These are phyloP conservation scores for Alternaria tenuissima DNA, from an alignment of 2,329 filamentous ascomycete genomes.

Conservation along the genomic window DNA sequence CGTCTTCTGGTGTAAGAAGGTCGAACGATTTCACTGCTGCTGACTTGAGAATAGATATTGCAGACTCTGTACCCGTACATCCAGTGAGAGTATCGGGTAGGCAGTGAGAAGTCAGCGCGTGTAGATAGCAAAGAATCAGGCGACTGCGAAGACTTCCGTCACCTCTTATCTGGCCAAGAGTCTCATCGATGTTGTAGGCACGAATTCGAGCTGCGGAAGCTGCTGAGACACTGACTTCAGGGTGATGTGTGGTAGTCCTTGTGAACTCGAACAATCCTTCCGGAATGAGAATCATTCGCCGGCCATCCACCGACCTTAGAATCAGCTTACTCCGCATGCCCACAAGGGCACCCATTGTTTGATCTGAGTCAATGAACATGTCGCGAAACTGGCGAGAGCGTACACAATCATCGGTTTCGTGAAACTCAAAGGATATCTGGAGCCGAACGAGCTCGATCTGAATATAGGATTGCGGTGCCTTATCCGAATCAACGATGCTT, in stretches of 20 bases:
- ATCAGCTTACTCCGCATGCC: slow-evolving; percentile 39
- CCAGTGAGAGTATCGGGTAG: slow-evolving; percentile 60
- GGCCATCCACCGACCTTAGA: slow-evolving; percentile 15
- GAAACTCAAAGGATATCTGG: slow-evolving; percentile 22
- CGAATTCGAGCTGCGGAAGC: slow-evolving; percentile 44
- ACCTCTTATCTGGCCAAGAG: slow-evolving; percentile 61
- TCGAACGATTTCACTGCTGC: slow-evolving; percentile 61
- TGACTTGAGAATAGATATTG: slow-evolving; percentile 59
- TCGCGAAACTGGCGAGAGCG: slow-evolving; percentile 37
- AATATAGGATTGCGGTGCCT: background rate
- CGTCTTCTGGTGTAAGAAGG: slow-evolving; percentile 36
- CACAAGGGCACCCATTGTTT: slow-evolving; percentile 32
- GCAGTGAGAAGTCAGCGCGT: slow-evolving; percentile 63
- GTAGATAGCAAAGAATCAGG: slow-evolving; percentile 61
- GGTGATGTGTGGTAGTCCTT: slow-evolving; percentile 5
- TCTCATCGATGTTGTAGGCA: slow-evolving; percentile 59
- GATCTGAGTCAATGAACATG: slow-evolving; percentile 37
- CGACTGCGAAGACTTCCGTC: slow-evolving; percentile 62
- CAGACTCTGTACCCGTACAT: slow-evolving; percentile 64
- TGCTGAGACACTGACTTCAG: slow-evolving; percentile 25
- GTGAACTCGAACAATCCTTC: background rate
- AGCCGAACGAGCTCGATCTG: slow-evolving; percentile 28
- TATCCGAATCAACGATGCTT: background rate
- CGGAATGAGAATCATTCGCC: background rate
- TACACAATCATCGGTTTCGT: slow-evolving; percentile 9